These are phyloP conservation scores for Cutaneotrichosporon dermatis DNA, from an alignment of 1,284 basidiomycete species.

Conservation along the genomic window DNA sequence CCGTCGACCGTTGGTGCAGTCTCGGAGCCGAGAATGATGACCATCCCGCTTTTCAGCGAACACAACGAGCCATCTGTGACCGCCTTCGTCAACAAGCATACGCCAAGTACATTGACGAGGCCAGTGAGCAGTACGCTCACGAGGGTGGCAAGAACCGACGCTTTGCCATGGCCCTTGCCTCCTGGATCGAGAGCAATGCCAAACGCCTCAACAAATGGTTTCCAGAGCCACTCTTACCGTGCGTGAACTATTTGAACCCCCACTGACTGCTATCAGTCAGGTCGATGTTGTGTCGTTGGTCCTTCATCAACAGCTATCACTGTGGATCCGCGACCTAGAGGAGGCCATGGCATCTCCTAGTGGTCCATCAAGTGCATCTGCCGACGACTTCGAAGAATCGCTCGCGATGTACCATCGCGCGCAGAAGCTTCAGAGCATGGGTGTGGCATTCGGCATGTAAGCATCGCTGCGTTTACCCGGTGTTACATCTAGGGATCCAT, in stretches of 20 bases:
- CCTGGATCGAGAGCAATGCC: constrained; percentile 80
- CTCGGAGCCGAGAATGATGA: constrained; percentile 58
- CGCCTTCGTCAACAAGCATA: constrained; percentile 65
- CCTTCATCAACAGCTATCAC: constrained; percentile 66
- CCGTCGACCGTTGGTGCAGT: constrained; percentile 65
- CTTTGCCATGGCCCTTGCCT: constrained; percentile 64
- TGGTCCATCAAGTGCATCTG: constrained; percentile 48
- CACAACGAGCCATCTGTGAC: constrained; percentile 64
- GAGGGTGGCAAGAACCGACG: constrained; percentile 34
- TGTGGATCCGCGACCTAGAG: constrained; percentile 71
- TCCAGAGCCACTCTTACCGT: constrained; percentile 74
- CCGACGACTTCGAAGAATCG: constrained; percentile 79
- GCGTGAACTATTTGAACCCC: constrained; percentile 32
- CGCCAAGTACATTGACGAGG: constrained; percentile 66
- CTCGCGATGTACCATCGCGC: constrained; percentile 73
- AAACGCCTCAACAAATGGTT: constrained; percentile 75
- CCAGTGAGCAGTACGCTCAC: constrained; percentile 46
- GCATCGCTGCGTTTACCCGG: constrained; percentile 1
- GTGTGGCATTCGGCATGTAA: constrained; percentile 59
- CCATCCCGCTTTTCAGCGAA: constrained; percentile 16
- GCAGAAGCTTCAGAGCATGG: constrained; percentile 63
- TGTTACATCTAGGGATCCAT: constrained; percentile 15
- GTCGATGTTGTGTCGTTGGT: constrained; percentile 76
- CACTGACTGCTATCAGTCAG: constrained; percentile 51
- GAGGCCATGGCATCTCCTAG: constrained; percentile 49